Evolutionary conservation across 345 rosid species (phyloP), one percentile per base, ranked within the genome.

Genomic region (Pistacia integerrima): DNA sequence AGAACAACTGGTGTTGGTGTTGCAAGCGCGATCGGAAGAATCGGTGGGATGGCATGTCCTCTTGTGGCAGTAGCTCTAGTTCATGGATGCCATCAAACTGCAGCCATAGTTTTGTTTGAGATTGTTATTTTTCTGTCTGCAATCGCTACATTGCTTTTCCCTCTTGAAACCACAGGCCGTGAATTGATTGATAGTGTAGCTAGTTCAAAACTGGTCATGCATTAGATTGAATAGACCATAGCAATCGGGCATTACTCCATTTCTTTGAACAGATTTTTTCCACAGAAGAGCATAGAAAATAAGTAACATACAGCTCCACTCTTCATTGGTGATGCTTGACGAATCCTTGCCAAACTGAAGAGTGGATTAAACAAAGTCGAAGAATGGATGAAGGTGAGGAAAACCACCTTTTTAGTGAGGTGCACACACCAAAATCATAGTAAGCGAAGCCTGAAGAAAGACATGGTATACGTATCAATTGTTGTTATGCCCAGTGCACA

Each of bases 21-120:
- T 8, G 99, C 80, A n/a, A 93, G 96, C 85, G 84, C 97, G 4
- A 81, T 95, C 67, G 99, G 98, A 67, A 89, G 99, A 83, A 90
- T 95, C 17, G 99, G 98, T 22, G 99, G 99, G 72, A 88, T 93
- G 88, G 49, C 89, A 38, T 91, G 97, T 67, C 99, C 99, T 28
- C 87, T 91, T 14, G 97, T 93, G 73, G 98, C 99, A 8, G 93
- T 95, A 70, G 88, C 88, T 73, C 79, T 95, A 69, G 91, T 95
- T 64, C 90, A 90, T 22, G 93, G 92, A 76, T 95, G 99, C 30
- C 98, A 90, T 80, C 96, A 87, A 86, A 85, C 87, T 2, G 82
- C 82, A 41, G 90, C 98, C 0, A 70, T 94, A 64, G 35, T 89
- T 74, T 84, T 94, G 44, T 94, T 94, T 58, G 93, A 79, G 87